Percentiles rank a stretch among this genome's conserved stretches.
Conservation (phyloP, 2,329 filamentous ascomycete genomes). For the Westerdykella sp. region DNA sequence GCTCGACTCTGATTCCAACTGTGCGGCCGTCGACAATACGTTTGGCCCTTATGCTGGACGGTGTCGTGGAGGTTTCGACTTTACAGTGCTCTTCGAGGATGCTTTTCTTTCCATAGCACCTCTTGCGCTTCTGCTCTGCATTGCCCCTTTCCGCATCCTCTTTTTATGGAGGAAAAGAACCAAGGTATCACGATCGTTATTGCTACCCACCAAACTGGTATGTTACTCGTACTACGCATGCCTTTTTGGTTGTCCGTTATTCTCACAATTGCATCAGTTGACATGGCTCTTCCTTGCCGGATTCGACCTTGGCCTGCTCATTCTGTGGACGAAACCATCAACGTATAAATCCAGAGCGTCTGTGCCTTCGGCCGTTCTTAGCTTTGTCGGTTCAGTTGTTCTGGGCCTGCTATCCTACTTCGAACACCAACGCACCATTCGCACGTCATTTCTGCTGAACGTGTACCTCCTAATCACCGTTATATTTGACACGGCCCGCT, state of each 20-base stretch:
- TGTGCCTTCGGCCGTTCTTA: slow-evolving; percentile 23
- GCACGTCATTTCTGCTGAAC: slow-evolving; percentile 45
- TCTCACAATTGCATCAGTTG: slow-evolving; percentile 15
- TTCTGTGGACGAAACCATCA: slow-evolving; percentile 20
- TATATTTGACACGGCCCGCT: slow-evolving; percentile 43
- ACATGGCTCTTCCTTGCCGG: slow-evolving; percentile 18
- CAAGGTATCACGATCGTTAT: slow-evolving; percentile 19
- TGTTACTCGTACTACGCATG: slow-evolving; percentile 1
- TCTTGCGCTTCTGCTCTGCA: slow-evolving; percentile 22
- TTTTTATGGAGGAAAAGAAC: slow-evolving; percentile 20
- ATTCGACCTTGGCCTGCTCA: slow-evolving; percentile 24
- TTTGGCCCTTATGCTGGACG: slow-evolving; percentile 29
- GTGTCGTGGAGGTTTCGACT: slow-evolving; percentile 36
- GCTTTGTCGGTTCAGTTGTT: slow-evolving; percentile 19
- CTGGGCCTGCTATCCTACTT: slow-evolving; percentile 41
- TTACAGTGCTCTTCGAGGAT: slow-evolving; percentile 35
- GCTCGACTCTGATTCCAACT: slow-evolving; percentile 11
- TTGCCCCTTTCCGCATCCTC: slow-evolving; percentile 24
- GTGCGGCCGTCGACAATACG: slow-evolving; percentile 23
- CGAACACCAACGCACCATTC: slow-evolving; percentile 43
- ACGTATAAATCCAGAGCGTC: slow-evolving; percentile 14
- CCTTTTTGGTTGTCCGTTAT: background rate
- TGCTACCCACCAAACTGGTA: slow-evolving; percentile 26
- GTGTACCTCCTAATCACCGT: slow-evolving; percentile 43
- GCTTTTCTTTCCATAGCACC: slow-evolving; percentile 29